Percentiles rank a stretch among this genome's conserved stretches.
Evolutionary conservation across 2,329 filamentous ascomycete genomes (phyloP).

Genomic region (Botrytis cinerea): DNA sequence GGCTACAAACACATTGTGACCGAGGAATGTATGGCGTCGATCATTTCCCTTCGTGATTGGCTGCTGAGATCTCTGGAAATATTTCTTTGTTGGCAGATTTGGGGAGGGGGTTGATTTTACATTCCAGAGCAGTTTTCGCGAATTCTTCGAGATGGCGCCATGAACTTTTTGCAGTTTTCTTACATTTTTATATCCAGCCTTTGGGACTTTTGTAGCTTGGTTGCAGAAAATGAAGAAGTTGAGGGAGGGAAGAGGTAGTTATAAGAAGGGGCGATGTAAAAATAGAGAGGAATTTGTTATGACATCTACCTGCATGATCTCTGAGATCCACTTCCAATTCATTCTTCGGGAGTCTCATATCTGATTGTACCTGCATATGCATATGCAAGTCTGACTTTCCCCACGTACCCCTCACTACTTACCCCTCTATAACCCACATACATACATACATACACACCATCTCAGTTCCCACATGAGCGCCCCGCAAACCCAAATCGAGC

Average conservation of each 20-base stretch:
- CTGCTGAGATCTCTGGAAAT: neutral
- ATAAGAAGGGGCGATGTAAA: slow-evolving; percentile 10
- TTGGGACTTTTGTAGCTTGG: neutral
- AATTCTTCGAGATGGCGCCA: slow-evolving; percentile 12
- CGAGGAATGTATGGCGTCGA: slow-evolving; percentile 19
- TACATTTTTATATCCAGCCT: slow-evolving; percentile 10
- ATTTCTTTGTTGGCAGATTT: slow-evolving; percentile 7
- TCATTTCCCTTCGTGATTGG: slow-evolving; percentile 4
- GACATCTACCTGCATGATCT: slow-evolving; percentile 4
- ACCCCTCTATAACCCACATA: neutral
- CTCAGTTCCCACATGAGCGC: slow-evolving; percentile 8
- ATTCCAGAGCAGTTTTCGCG: slow-evolving; percentile 11
- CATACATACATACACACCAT: neutral
- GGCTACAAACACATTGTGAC: slow-evolving; percentile 23
- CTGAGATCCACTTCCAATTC: neutral
- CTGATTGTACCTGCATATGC: slow-evolving; percentile 16
- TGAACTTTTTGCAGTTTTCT: neutral
- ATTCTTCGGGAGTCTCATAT: slow-evolving; percentile 10
- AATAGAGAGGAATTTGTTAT: slow-evolving; percentile 16
- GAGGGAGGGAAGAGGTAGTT: neutral
- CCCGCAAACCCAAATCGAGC: slow-evolving; percentile 3
- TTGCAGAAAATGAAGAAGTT: neutral
- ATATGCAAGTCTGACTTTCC: slow-evolving; percentile 20
- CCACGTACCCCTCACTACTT: neutral
- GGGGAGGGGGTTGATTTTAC: neutral